Evolutionary conservation across 23 red algal species (phyloP), one percentile per base, ranked within the genome.

Genomic region (Pyropia haitanensis): DNA sequence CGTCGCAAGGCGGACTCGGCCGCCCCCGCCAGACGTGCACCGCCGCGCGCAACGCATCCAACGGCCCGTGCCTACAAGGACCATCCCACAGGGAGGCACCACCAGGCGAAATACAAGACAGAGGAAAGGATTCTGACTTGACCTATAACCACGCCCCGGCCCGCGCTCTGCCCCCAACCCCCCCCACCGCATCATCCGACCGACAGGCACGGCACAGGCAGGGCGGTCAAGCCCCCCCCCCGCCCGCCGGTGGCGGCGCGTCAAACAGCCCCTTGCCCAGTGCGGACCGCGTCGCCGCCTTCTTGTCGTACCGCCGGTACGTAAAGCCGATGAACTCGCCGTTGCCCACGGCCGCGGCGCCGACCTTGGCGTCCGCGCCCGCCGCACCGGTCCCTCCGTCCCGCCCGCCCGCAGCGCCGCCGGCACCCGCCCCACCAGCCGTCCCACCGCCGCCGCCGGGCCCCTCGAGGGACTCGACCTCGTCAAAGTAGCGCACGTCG

Each of bases 401-500:
- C 5, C 57, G 24, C 57, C 24, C 24, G 4, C 24, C 57, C 29
- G 57, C 12, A 10, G 24, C 12, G 29, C 24, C 29, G 10, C 57
- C 57, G 5, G 24, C 29, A 3, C 5, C 29, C 57, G 57, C 29
- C 12, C 5, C 57, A 3, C 24, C 57, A 29, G 24, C 57, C 5
- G 57, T 29, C 57, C 24, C 24, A 12, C 24, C 24, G 13, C 57
- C 29, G 8, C 4, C 29, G 12, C 29, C 24, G 10, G 57, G 0
- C 5, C 24, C 24, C 14, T 29, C 57, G 29, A 60, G 24, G 29
- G 24, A 60, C 57, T 60, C 57, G 10, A 27, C 29, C 24, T 87
- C 75, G 49, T 95, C 90, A 65, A 95, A 95, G 65, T 98, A 98
- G 6, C 85, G 82, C 30, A 81, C 82, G 81, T 98, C 94, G 56